Evolutionary conservation across 1,284 basidiomycete species (phyloP), one percentile per base, ranked within the genome.

Genomic region (Mycosarcoma maydis): DNA sequence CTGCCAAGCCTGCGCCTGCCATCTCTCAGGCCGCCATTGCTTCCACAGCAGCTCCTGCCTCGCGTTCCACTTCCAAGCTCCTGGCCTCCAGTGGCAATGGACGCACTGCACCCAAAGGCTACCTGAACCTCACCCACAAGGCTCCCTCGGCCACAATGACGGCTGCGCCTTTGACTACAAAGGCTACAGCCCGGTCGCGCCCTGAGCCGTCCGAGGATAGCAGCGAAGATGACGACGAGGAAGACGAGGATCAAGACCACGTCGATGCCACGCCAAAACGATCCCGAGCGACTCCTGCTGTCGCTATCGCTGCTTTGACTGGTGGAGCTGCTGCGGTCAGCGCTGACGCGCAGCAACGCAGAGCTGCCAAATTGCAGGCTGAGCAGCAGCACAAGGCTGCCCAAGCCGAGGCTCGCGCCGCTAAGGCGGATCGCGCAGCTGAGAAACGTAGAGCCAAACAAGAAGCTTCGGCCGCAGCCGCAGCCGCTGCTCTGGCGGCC

Each of bases 401-500:
- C 24, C 46, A 67, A 24, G 59, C 44, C 11, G 29, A 58, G 14
- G 57, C 41, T 8, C 57, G 53, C 9, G 69, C 69, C 8, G 56
- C 58, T 11, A 68, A 72, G 33, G 56, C 56, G 0, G 51, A 56
- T 2, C 51, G 51, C 8, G 39, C 51, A 16, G 57, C 46, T 8
- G 70, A 67, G 24, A 58, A 54, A 38, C 52, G 56, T 16, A 37
- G 57, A 20, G 70, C 65, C 56, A 64, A 69, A 32, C 49, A 65
- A 27, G 52, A 64, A 34, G 70, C 70, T 14, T 61, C 64, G 8
- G 69, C 69, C 1, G 69, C 69, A 8, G 69, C 68, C 9, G 69
- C 64, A 20, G 60, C 70, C 9, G 65, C 66, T 8, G 66, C 71
- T 11, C 37, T 68, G 2, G 66, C 60, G 7, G 66, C 58, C 24